Percentiles rank a stretch among this genome's conserved stretches.
These are phyloP conservation scores for Isoetes taiwanensis DNA, from an alignment of 75 land plant species.

Conservation along the genomic window DNA sequence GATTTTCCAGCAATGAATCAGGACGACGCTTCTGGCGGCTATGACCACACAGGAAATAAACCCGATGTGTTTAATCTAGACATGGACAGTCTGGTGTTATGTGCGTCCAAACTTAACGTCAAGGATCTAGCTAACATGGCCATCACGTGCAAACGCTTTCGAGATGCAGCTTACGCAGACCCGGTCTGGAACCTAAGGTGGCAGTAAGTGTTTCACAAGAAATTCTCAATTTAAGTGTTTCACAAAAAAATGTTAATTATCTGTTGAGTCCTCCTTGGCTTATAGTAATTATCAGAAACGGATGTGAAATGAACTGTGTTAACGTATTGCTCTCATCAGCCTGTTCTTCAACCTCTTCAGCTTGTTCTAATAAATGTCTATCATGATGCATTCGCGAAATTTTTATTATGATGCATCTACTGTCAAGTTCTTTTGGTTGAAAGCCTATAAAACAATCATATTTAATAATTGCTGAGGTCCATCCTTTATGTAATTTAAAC, in stretches of 20 bases:
- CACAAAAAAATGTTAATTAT: not conserved
- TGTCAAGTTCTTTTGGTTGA: too few species aligned
- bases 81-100: constrained; percentile 30
- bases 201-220: constrained; percentile 23
- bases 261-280: not conserved
- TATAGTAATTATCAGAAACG: not conserved
- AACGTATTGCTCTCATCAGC: not conserved
- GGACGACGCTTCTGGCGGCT: too few species aligned
- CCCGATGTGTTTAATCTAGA: constrained; percentile 29
- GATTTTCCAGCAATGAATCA: too few species aligned
- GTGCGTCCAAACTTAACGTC: constrained; percentile 26
- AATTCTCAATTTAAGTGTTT: not conserved
- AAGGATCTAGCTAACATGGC: constrained; percentile 46
- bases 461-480: too few species aligned
- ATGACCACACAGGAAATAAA: too few species aligned
- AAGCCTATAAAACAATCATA: too few species aligned
- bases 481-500: not conserved
- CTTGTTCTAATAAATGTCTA: not conserved
- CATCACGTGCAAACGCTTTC: constrained; percentile 33
- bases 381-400: too few species aligned
- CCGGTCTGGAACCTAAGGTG: constrained; percentile 35
- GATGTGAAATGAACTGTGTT: not conserved
- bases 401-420: too few species aligned
- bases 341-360: not conserved
- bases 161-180: constrained; percentile 39